These are phyloP conservation scores for Aspergillus carbonarius DNA, from an alignment of 2,329 filamentous ascomycete genomes.

Conservation along the genomic window DNA sequence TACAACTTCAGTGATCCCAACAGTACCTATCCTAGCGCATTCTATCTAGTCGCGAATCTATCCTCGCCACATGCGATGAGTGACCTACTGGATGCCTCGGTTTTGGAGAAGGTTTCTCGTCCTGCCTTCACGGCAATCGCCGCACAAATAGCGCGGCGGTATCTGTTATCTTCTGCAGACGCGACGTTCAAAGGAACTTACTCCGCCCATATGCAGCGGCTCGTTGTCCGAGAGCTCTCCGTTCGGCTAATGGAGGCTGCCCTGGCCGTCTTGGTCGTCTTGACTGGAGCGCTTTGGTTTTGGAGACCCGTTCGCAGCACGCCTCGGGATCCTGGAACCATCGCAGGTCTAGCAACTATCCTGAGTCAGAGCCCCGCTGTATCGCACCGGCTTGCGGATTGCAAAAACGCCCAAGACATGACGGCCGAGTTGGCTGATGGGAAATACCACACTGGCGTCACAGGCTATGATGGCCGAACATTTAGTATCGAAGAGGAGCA, in stretches of 20 bases:
- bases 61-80: background rate
- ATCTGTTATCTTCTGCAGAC: background rate
- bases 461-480: background rate
- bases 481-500: slow-evolving; percentile 1
- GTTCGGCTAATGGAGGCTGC: slow-evolving; percentile 9
- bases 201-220: background rate
- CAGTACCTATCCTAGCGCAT: slow-evolving; percentile 1
- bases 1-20: background rate
- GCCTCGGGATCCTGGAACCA: slow-evolving; percentile 10
- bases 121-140: background rate
- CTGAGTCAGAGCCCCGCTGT: slow-evolving; percentile 1
- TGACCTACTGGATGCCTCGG: background rate
- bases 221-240: slow-evolving; percentile 7
- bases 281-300: slow-evolving; percentile 1
- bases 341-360: slow-evolving; percentile 7
- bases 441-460: background rate
- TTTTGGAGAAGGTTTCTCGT: background rate
- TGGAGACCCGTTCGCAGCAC: slow-evolving; percentile 6
- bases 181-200: background rate
- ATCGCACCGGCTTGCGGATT: background rate
- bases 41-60: slow-evolving; percentile 5
- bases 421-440: background rate
- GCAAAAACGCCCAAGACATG: slow-evolving; percentile 1
- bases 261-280: background rate
- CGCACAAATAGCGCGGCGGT: slow-evolving; percentile 3